Evolutionary conservation across 1,284 basidiomycete genomes (phyloP).

Genomic region (Sphagnurus paluster): DNA sequence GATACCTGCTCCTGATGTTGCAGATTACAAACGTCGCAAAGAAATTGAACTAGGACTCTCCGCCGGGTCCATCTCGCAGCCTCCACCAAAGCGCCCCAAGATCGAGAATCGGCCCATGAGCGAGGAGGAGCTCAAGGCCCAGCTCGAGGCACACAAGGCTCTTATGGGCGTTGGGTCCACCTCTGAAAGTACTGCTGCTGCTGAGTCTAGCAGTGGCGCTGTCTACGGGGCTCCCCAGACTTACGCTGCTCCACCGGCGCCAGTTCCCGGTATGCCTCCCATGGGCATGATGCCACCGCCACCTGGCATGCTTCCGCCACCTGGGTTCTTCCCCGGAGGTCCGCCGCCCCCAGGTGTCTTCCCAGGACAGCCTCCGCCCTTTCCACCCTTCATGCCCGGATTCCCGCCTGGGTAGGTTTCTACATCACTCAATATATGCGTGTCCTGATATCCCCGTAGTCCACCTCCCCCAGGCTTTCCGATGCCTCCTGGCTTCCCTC

Average conservation of each 20-base stretch:
- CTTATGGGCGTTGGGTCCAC: conserved; percentile 77
- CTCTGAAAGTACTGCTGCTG: conserved; percentile 33
- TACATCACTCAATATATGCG: neutral
- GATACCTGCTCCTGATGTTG: conserved; percentile 91
- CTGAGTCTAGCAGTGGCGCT: conserved; percentile 44
- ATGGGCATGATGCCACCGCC: conserved; percentile 20
- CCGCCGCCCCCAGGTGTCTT: conserved; percentile 28
- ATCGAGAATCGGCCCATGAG: conserved; percentile 80
- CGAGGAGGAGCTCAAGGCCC: conserved; percentile 82
- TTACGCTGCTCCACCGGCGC: conserved; percentile 56
- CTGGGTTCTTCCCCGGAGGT: conserved; percentile 22
- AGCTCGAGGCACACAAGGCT: conserved; percentile 88
- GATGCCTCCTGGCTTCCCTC: conserved; percentile 25
- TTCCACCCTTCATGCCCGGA: conserved; percentile 40
- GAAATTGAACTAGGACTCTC: conserved; percentile 89
- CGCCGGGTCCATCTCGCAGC: conserved; percentile 77
- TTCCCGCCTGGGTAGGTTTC: conserved; percentile 51
- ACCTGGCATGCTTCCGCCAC: conserved; percentile 29
- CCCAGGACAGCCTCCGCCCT: conserved; percentile 31
- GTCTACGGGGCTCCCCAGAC: conserved; percentile 72
- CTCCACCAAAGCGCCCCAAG: conserved; percentile 79
- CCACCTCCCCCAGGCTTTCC: conserved; percentile 28
- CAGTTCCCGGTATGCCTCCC: conserved; percentile 33
- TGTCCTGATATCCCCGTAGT: conserved; percentile 6
- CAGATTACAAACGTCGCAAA: conserved; percentile 92